phyloP scores from a whole-genome alignment of 148 eudicot species.

The Fagopyrum homotropicum region DNA sequence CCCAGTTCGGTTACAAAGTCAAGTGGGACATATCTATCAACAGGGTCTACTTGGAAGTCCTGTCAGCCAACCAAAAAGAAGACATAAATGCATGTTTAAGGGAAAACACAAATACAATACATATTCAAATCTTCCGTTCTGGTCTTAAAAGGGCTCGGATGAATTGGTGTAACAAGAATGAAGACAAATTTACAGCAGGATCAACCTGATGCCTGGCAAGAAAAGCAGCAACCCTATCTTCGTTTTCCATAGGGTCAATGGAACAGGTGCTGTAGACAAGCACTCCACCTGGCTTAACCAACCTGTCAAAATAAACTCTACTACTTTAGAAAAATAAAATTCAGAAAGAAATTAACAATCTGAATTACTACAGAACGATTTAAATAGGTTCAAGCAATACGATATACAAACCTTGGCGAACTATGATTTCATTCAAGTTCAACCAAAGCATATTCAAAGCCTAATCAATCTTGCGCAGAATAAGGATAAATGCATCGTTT shows the following conservation, averaged over 20 bases:
- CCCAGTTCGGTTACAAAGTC: conserved; percentile 60
- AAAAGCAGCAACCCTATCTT: conserved; percentile 81
- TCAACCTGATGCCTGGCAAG: conserved; percentile 71
- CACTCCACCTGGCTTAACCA: conserved; percentile 78
- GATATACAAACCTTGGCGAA: not conserved
- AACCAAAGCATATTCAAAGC: not conserved
- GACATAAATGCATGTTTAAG: not conserved
- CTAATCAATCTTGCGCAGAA: not conserved
- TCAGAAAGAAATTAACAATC: not conserved
- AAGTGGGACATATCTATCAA: conserved; percentile 40
- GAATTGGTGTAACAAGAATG: not conserved
- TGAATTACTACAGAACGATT: not conserved
- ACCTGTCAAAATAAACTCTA: conserved; percentile 32
- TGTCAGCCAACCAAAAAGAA: conserved; percentile 26
- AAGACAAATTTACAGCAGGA: not conserved
- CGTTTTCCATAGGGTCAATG: conserved; percentile 88
- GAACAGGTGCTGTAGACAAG: conserved; percentile 95
- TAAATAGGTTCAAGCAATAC: not conserved
- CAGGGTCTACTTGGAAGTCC: conserved; percentile 76
- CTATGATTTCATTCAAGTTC: not conserved
- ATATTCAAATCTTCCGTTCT: not conserved
- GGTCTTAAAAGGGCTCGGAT: not conserved
- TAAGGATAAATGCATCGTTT: not conserved
- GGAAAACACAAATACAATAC: not conserved
- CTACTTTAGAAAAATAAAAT: not conserved